phyloP scores from a whole-genome alignment of 192 early-diverging fungal species.

The Gonapodya prolifera region DNA sequence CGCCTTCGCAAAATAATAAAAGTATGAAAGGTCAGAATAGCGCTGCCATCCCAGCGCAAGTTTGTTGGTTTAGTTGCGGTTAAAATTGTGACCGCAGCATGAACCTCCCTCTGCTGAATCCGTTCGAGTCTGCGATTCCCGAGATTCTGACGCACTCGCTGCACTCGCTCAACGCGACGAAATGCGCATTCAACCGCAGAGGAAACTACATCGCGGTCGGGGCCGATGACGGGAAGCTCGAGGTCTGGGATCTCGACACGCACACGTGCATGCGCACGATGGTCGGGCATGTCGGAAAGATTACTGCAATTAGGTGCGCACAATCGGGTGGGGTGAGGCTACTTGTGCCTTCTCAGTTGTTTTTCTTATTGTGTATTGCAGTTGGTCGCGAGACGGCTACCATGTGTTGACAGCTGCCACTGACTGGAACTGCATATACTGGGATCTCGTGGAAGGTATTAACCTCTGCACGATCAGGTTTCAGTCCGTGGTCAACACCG shows the following conservation, averaged over 20 bases:
- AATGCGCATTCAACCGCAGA: constrained; percentile 61
- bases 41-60: no score
- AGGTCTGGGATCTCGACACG: constrained; percentile 83
- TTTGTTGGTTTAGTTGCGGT: no score
- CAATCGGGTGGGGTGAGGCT: background rate
- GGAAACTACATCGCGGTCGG: constrained; percentile 76
- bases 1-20: no score
- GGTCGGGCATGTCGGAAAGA: constrained; percentile 55
- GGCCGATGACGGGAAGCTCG: constrained; percentile 61
- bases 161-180: constrained; percentile 51
- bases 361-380: constrained; percentile 13
- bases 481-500: constrained; percentile 50
- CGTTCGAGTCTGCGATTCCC: constrained; percentile 71
- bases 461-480: constrained; percentile 48
- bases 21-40: no score
- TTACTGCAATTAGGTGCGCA: constrained; percentile 63
- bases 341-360: background rate
- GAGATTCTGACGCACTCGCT: constrained; percentile 63
- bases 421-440: constrained; percentile 73
- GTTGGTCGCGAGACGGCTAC: constrained; percentile 71
- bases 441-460: constrained; percentile 59
- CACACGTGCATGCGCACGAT: constrained; percentile 57
- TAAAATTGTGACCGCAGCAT: no score
- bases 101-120: constrained; percentile 46
- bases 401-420: constrained; percentile 66